A percentile compares a stretch with the other conserved stretches of the same genome.
phyloP scores from a whole-genome alignment of 257 asterid genomes.

The Solanum sitiens region DNA sequence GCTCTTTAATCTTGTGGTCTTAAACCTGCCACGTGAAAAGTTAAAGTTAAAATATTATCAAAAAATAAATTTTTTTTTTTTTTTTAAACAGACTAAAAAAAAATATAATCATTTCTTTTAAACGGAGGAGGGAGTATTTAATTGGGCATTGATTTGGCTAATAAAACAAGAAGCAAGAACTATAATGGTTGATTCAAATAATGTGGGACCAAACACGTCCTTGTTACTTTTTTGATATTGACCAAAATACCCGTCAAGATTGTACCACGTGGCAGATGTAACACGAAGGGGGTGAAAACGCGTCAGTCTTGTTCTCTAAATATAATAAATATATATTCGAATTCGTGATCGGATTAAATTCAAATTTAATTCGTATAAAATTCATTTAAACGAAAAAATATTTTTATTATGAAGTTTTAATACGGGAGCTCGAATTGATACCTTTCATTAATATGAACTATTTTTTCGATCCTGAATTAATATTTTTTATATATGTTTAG shows the following conservation, averaged over 20 bases:
- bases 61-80: too few species aligned
- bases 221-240: background rate
- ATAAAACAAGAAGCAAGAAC: background rate
- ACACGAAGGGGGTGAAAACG: background rate
- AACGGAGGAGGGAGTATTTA: background rate
- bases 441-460: background rate
- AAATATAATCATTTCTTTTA: too few species aligned
- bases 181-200: background rate
- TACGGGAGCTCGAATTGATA: background rate
- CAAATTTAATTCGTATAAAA: background rate
- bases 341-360: background rate
- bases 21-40: accelerated
- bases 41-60: too few species aligned
- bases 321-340: background rate
- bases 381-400: accelerated
- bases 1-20: too few species aligned
- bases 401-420: too few species aligned
- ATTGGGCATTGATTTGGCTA: background rate
- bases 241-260: background rate
- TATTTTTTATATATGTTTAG: background rate
- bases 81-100: too few species aligned
- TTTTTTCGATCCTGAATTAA: background rate
- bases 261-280: background rate
- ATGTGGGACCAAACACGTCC: background rate
- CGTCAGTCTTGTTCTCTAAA: background rate